Base-by-base conservation (phyloP, 768 basidiomycete genomes). In the Obba rivulosa region DNA sequence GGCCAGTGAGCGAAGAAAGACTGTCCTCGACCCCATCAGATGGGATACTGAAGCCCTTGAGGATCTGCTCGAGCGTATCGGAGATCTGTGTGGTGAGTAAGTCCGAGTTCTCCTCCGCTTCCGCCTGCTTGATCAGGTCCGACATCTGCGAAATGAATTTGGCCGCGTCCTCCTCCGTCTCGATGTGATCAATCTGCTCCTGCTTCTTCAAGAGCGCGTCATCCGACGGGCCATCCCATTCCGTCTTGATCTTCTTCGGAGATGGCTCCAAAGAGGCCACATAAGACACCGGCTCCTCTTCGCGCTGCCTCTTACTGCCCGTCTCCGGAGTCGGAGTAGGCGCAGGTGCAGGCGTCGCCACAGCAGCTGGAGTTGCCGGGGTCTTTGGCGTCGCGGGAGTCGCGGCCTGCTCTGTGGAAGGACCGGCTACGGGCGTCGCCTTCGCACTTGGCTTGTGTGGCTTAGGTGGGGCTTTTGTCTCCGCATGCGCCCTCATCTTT, bases 91-190 rank as follows among this genome's bases (percentile, higher is more conserved):
- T 63, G 42, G 57, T 60, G 52, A 43, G 54, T 48, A 66, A 67
- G 54, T 76, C 72, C 49, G 73, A 67, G 28, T 69, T 66, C 14
- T 69, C 71, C 16, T 60, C 52, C 8, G 55, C 53, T 11, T 70
- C 69, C 36, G 71, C 70, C 65, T 74, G 69, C 61, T 76, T 80
- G 51, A 87, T 72, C 40, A 86, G 61, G 60, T 83, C 80, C 43
- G 77, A 74, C 76, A 85, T 77, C 55, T 73, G 73, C 57, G 80
- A 79, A 36, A 88, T 62, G 71, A 85, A 82, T 3, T 72, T 71
- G 25, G 66, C 64, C 1, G 84, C 76, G 21, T 89, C 84, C 42
- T 86, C 85, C 35, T 81, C 80, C 0, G 79, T 79, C 71, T 83
- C 79, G 58, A 85, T 72, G 36, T 60, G 66, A 3, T 74, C 69